Percentiles rank a stretch among this genome's conserved stretches.
Conservation (phyloP, 345 rosid species). For the Clausena lansium region DNA sequence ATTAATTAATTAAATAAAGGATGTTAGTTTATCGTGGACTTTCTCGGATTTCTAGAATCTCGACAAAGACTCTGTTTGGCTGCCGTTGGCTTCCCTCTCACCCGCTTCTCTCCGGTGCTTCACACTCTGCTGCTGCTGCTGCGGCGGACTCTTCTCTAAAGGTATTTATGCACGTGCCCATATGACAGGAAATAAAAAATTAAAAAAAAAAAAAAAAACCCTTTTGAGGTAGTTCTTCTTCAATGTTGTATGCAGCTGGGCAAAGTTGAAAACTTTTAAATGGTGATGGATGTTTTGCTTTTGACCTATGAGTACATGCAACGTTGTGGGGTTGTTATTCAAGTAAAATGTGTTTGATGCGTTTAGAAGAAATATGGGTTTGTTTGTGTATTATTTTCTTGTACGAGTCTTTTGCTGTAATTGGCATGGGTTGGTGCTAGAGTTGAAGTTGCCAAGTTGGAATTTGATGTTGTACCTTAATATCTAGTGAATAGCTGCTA, state of each 20-base stretch:
- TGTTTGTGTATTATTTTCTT: not conserved
- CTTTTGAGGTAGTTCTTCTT: not conserved
- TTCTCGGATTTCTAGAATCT: slow-evolving; percentile 34
- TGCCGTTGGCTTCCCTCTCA: slow-evolving; percentile 31
- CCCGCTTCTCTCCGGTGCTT: slow-evolving; percentile 12
- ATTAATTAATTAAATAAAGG: not conserved
- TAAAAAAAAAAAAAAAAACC: too few species aligned
- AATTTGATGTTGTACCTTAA: not conserved
- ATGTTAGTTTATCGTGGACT: slow-evolving; percentile 33
- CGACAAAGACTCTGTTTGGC: slow-evolving; percentile 30
- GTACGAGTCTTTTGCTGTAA: not conserved
- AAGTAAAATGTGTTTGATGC: not conserved
- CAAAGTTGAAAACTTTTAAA: not conserved
- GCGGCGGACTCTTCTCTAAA: slow-evolving; percentile 22
- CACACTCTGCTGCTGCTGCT: slow-evolving; percentile 6
- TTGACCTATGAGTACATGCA: not conserved
- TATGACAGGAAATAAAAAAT: not conserved
- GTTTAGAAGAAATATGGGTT: not conserved
- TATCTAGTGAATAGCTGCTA: not conserved
- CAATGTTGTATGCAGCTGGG: not conserved
- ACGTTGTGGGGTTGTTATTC: not conserved
- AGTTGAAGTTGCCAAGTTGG: not conserved
- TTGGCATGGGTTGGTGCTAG: not conserved
- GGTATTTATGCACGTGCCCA: slow-evolving; percentile 25
- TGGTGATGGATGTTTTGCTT: not conserved